A percentile compares a stretch with the other conserved stretches of the same genome.
These are phyloP conservation scores for Phialophora verrucosa DNA, from an alignment of 2,329 filamentous ascomycete species.

Conservation along the genomic window DNA sequence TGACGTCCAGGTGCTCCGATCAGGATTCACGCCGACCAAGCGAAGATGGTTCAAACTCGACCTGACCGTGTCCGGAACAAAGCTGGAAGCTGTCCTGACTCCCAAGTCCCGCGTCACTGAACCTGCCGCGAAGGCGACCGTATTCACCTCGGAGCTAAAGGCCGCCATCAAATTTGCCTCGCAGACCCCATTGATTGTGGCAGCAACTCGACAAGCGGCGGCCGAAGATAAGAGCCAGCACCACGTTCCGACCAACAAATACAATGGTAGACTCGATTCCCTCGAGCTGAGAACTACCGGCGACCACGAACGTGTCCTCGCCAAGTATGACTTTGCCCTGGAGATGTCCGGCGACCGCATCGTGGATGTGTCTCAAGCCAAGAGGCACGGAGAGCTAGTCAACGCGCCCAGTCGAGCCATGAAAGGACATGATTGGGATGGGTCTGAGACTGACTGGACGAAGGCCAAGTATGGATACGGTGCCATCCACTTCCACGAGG, in stretches of 20 bases:
- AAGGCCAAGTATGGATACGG: conserved; percentile 46
- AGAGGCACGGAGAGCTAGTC: conserved; percentile 42
- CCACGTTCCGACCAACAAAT: conserved; percentile 18
- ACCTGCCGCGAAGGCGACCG: too few species aligned
- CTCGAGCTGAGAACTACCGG: conserved; percentile 21
- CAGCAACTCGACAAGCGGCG: not conserved
- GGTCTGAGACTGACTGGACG: conserved; percentile 44
- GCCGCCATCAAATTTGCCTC: not conserved
- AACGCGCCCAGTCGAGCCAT: conserved; percentile 47
- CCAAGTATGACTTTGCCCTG: conserved; percentile 28
- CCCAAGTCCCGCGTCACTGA: too few species aligned
- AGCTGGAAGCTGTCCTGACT: too few species aligned
- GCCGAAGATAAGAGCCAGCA: not conserved
- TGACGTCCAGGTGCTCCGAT: too few species aligned
- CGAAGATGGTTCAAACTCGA: too few species aligned
- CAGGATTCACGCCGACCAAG: too few species aligned
- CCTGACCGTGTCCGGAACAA: too few species aligned
- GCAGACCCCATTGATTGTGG: conserved; percentile 1
- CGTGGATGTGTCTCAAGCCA: conserved; percentile 41
- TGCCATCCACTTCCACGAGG: conserved; percentile 50
- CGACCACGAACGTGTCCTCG: conserved; percentile 4
- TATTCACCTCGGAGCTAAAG: too few species aligned
- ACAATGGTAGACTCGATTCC: conserved; percentile 31
- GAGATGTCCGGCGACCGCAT: conserved; percentile 37
- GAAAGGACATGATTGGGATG: conserved; percentile 46